phyloP scores from a whole-genome alignment of 768 basidiomycete genomes.

The Leccinum pellstonianum region DNA sequence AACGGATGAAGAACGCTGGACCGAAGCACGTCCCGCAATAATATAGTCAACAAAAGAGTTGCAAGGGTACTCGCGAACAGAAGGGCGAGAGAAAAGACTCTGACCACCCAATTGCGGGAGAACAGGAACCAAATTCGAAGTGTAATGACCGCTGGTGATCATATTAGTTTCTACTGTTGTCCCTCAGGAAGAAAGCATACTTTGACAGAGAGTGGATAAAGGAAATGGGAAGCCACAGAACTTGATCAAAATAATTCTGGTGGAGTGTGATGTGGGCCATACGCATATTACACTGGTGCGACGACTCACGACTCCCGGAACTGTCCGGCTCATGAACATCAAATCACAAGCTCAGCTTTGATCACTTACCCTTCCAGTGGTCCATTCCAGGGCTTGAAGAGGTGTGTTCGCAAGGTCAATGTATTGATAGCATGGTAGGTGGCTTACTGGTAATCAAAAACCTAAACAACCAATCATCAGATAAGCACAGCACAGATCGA shows the following conservation, averaged over 20 bases:
- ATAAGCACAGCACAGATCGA: neutral
- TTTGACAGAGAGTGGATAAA: conserved; percentile 10
- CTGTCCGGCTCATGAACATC: neutral
- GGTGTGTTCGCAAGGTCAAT: neutral
- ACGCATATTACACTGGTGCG: neutral
- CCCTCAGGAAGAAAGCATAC: neutral
- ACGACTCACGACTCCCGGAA: conserved; percentile 2
- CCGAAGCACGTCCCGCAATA: neutral
- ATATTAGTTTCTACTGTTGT: neutral
- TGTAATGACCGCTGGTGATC: conserved; percentile 12
- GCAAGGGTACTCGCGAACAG: neutral
- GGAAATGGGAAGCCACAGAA: conserved; percentile 6
- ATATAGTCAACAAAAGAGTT: neutral
- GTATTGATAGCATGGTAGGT: neutral
- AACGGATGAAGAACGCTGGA: neutral
- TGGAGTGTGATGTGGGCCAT: neutral
- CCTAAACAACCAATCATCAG: neutral
- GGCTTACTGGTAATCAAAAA: conserved; percentile 1
- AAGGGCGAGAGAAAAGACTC: conserved; percentile 2
- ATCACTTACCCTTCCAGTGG: neutral
- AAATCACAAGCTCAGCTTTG: neutral
- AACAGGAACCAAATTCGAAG: conserved; percentile 19
- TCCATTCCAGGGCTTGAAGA: neutral
- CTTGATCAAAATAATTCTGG: neutral
- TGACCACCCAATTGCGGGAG: conserved; percentile 2